Conservation (phyloP, 1,284 basidiomycete species). For the Pascua guehoae region DNA sequence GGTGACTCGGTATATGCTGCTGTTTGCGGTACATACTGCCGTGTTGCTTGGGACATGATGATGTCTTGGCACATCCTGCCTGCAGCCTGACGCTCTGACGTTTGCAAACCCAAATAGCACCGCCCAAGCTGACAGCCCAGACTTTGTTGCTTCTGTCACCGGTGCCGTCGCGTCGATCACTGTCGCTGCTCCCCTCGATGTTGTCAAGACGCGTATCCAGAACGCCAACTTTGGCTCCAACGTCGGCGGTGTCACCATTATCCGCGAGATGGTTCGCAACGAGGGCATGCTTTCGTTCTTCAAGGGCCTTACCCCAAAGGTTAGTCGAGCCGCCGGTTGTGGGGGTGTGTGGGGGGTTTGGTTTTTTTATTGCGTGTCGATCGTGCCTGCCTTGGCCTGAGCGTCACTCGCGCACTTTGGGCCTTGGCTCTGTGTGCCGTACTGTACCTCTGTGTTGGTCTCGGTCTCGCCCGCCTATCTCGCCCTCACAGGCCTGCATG, state of each 20-base stretch:
- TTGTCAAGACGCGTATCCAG: slow-evolving; percentile 95
- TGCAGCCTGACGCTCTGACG: background rate
- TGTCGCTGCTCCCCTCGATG: slow-evolving; percentile 91
- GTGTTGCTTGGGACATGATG: too few species aligned
- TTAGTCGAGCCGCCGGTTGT: slow-evolving; percentile 45
- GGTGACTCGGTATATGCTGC: too few species aligned
- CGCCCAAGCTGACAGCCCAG: slow-evolving; percentile 19
- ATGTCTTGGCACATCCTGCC: background rate
- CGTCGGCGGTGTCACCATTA: slow-evolving; percentile 74
- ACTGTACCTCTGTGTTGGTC: too few species aligned
- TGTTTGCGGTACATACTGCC: too few species aligned
- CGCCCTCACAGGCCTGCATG: background rate
- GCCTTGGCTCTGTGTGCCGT: too few species aligned
- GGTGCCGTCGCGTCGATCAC: slow-evolving; percentile 95
- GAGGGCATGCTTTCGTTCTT: slow-evolving; percentile 88
- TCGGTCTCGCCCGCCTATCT: background rate
- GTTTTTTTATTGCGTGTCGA: too few species aligned
- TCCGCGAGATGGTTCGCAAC: slow-evolving; percentile 81
- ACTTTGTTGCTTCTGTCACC: slow-evolving; percentile 88
- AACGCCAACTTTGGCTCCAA: slow-evolving; percentile 96
- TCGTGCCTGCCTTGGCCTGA: too few species aligned
- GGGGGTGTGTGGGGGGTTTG: background rate
- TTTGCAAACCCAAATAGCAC: too few species aligned
- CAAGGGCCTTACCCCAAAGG: slow-evolving; percentile 94
- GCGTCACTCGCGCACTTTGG: background rate